Evolutionary conservation across 2,329 filamentous ascomycete genomes (phyloP).

Genomic region (Fusarium graminum): DNA sequence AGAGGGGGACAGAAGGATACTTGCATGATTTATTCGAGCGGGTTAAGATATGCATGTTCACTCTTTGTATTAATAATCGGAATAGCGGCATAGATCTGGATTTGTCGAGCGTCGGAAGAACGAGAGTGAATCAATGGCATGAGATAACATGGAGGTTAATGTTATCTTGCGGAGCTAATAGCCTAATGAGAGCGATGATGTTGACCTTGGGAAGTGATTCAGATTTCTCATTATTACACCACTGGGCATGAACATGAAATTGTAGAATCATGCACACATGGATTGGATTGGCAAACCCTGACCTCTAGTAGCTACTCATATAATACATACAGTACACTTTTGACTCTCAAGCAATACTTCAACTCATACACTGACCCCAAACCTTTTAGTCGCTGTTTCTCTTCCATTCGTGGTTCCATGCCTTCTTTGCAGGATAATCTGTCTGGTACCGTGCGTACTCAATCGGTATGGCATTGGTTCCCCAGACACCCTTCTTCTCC

Average conservation of each 20-base stretch:
- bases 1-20: constrained; percentile 2
- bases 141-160: constrained; percentile 24
- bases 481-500: constrained; percentile 89
- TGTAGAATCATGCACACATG: not conserved
- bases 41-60: constrained; percentile 26
- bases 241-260: not conserved
- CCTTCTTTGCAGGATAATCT: constrained; percentile 79
- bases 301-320: constrained; percentile 30
- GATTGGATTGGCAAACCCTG: constrained; percentile 4
- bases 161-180: constrained; percentile 26
- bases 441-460: constrained; percentile 91
- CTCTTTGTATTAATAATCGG: constrained; percentile 38
- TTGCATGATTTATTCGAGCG: constrained; percentile 32
- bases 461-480: constrained; percentile 80
- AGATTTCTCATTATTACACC: not conserved
- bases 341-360: constrained; percentile 5
- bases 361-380: constrained; percentile 12
- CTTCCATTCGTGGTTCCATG: constrained; percentile 97
- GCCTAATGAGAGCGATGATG: constrained; percentile 45
- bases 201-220: constrained; percentile 12
- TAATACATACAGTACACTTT: constrained; percentile 47
- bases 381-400: constrained; percentile 57
- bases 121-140: constrained; percentile 22
- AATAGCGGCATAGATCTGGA: constrained; percentile 35
- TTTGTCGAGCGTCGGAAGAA: constrained; percentile 18